Evolutionary conservation across 208 protist species (phyloP).

Genomic region (Trichomonas vaginalis): DNA sequence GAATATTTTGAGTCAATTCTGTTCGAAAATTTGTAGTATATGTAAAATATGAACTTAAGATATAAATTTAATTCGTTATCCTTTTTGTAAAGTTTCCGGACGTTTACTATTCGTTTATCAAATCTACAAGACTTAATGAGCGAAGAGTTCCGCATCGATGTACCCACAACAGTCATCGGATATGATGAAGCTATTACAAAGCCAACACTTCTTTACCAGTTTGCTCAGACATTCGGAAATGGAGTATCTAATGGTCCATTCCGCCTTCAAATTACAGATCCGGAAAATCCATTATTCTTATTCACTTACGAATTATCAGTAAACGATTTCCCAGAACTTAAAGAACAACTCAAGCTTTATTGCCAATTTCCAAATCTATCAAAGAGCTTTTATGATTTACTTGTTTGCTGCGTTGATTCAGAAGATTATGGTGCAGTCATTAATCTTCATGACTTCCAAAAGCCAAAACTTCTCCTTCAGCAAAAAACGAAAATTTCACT

Average conservation of each 20-base stretch:
- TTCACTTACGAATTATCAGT: neutral
- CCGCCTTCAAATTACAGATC: conserved; percentile 2
- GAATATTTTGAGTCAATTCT: too few species aligned
- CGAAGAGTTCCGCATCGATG: neutral
- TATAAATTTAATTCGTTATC: too few species aligned
- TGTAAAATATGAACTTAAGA: too few species aligned
- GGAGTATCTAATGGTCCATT: neutral
- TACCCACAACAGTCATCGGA: neutral
- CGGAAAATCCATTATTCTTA: neutral
- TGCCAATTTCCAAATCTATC: neutral
- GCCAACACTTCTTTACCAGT: neutral
- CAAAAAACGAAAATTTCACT: conserved; percentile 12
- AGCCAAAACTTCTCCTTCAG: neutral
- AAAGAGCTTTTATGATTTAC: neutral
- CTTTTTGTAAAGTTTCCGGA: too few species aligned
- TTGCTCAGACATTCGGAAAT: neutral
- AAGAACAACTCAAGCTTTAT: neutral
- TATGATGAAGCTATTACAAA: neutral
- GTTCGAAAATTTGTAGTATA: too few species aligned
- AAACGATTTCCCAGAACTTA: neutral
- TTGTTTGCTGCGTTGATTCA: neutral
- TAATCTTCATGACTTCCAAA: neutral
- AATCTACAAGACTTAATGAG: neutral
- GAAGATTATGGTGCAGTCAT: neutral
- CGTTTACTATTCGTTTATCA: neutral